phyloP scores from a whole-genome alignment of 176 grass and related monocot species.

The Aegilops speltoides region DNA sequence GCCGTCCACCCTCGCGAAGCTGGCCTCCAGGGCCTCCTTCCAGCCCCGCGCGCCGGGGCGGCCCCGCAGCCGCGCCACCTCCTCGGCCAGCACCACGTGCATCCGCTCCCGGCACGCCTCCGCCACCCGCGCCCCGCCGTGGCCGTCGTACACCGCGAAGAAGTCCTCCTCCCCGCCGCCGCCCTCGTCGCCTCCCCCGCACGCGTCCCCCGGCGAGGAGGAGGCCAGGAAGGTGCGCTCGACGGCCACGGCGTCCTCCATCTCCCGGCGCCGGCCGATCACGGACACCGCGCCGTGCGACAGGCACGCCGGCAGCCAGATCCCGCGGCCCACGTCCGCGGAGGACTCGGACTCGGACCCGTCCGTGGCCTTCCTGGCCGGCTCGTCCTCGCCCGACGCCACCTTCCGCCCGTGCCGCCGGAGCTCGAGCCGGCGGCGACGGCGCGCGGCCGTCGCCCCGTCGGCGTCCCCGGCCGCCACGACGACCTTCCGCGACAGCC shows the following conservation, averaged over 20 bases:
- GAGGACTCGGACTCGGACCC: background rate
- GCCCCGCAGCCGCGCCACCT: constrained; percentile 4
- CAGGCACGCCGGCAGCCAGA: background rate
- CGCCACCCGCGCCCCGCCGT: constrained; percentile 58
- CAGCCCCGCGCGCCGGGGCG: background rate
- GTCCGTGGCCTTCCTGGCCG: background rate
- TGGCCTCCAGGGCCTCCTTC: constrained; percentile 49
- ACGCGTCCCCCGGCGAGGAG: background rate
- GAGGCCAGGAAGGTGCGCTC: constrained; percentile 33
- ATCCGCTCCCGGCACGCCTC: constrained; percentile 55
- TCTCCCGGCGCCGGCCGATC: constrained; percentile 45
- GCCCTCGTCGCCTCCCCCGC: background rate
- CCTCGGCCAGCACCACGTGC: constrained; percentile 70
- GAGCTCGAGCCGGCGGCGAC: constrained; percentile 29
- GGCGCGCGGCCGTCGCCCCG: background rate
- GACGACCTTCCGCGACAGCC: background rate
- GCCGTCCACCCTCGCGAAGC: constrained; percentile 63
- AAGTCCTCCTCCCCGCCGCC: constrained; percentile 31
- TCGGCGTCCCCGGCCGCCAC: background rate
- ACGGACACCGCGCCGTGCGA: constrained; percentile 48
- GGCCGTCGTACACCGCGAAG: constrained; percentile 70
- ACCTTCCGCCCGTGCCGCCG: background rate
- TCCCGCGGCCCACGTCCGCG: background rate
- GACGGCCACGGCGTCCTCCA: constrained; percentile 61
- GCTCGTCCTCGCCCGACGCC: background rate